Base-by-base conservation (phyloP, 2,329 filamentous ascomycete genomes). In the Leptosphaerulina australis region DNA sequence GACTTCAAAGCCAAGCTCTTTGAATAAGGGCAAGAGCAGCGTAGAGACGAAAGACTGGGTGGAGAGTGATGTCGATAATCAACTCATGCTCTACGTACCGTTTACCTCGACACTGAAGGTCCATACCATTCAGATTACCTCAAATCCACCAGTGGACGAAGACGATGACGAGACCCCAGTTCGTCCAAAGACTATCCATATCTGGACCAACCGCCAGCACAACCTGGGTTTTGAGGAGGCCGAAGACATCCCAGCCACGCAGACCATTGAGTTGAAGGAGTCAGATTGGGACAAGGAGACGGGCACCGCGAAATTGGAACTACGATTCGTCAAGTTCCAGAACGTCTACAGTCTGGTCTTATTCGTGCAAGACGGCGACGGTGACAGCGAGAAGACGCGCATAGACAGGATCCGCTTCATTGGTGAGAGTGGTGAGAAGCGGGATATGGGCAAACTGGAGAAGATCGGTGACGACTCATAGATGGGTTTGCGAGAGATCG, bases 321-420 rank as follows among this genome's bases (percentile, higher is more conserved):
- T 97, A 64, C 88, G 92, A 11, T 97, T 93, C 68, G 94, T 99
- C 75, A 97, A 97, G 77, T 99, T 97, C 79, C 94, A 97, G 77
- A 95, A 91, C 69, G 88, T 97, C 44, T 88, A 85, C 52, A 94
- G 87, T 55, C 70, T 99, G 63, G 88, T 96, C 14, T 64, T 99
- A 9, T 99, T 97, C 72, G 86, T 99, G 25, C 88, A 89, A 44
- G 87, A 95, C 69, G 77, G 76, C 3, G 92, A 91, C 2, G 89
- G 93, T 45, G 87, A 90, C 41, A 84, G 87, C 33, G 92, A 97
- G 70, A 92, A 90, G 78, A 87, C 94, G 50, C 86, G 94, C 48
- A 74, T 99, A 39, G 90, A 94, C 74, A 81, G 90, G 41, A 75
- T 94, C 59, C 81, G 85, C 62, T 79, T 97, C 46, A 86, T 97